Conservation (phyloP, 2,329 filamentous ascomycete genomes). For the Pyricularia sp. region DNA sequence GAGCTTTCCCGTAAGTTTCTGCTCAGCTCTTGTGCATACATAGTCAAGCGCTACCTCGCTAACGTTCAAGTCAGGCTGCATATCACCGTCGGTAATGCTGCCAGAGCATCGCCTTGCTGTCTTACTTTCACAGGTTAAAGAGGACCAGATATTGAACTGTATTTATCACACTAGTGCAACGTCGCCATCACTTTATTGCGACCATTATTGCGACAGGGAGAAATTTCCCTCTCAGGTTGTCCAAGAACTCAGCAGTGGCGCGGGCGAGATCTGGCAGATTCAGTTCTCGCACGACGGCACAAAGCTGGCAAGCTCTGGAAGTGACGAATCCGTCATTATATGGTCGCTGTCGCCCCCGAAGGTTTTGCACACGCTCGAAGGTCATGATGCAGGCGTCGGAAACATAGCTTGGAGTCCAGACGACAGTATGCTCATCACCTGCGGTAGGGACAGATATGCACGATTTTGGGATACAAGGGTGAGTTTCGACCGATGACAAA, state of each 20-base stretch:
- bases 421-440: conserved; percentile 73
- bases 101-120: conserved; percentile 78
- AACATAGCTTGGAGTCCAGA: conserved; percentile 89
- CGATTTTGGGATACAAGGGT: conserved; percentile 63
- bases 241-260: conserved; percentile 58
- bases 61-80: conserved; percentile 46
- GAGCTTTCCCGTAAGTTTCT: conserved; percentile 61
- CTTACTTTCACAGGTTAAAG: conserved; percentile 72
- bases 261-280: conserved; percentile 82
- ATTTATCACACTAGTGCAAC: conserved; percentile 73
- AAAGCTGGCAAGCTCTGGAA: conserved; percentile 70
- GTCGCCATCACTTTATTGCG: conserved; percentile 74
- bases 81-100: conserved; percentile 94
- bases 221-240: conserved; percentile 66
- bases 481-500: conserved; percentile 16
- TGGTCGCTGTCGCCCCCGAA: conserved; percentile 66
- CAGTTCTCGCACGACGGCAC: conserved; percentile 81
- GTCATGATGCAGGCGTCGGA: conserved; percentile 59
- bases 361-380: conserved; percentile 46
- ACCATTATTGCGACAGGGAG: conserved; percentile 69
- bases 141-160: conserved; percentile 69
- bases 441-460: conserved; percentile 60
- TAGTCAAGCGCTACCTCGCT: conserved; percentile 11
- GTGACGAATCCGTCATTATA: conserved; percentile 61
- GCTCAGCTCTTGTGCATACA: background rate